Conservation (phyloP, 192 early-diverging fungal species). For the Coemansia sp. region DNA sequence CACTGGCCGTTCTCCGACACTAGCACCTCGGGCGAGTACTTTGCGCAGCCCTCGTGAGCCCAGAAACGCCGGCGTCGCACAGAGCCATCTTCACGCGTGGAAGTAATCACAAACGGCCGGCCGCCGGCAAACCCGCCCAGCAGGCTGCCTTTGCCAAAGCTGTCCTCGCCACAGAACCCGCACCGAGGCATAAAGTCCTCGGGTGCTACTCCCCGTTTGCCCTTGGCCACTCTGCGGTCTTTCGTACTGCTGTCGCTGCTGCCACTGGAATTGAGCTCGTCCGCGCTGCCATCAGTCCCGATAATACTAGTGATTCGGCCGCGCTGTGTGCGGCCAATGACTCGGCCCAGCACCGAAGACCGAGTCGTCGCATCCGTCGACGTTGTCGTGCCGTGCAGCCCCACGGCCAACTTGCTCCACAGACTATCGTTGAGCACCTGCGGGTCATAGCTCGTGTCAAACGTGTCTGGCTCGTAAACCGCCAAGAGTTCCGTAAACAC, state of each 20-base stretch:
- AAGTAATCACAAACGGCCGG: slow-evolving; percentile 54
- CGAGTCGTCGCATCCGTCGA: slow-evolving; percentile 4
- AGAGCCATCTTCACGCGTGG: slow-evolving; percentile 50
- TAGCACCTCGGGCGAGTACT: slow-evolving; percentile 80
- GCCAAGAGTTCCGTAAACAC: slow-evolving; percentile 7
- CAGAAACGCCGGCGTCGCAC: slow-evolving; percentile 60
- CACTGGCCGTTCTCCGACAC: slow-evolving; percentile 60
- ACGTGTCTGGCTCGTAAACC: slow-evolving; percentile 30
- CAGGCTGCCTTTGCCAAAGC: not conserved
- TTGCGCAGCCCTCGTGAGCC: slow-evolving; percentile 80
- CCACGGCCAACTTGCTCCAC: slow-evolving; percentile 36
- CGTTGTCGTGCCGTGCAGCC: slow-evolving; percentile 40
- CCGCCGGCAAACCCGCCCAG: slow-evolving; percentile 25
- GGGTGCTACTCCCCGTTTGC: too few relatives aligned
- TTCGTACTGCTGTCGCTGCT: not conserved
- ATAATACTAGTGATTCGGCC: slow-evolving; percentile 7
- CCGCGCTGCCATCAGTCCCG: not conserved
- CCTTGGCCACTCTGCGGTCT: not conserved
- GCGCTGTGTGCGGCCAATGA: slow-evolving; percentile 5
- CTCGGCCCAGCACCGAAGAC: slow-evolving; percentile 12
- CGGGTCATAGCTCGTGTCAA: slow-evolving; percentile 20
- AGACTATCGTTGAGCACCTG: not conserved
- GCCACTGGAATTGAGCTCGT: not conserved
- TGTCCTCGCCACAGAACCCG: slow-evolving; percentile 58
- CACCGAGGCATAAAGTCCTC: slow-evolving; percentile 14